Evolutionary conservation across 176 grass and related monocot species (phyloP).

Genomic region (Carex myosuroides): DNA sequence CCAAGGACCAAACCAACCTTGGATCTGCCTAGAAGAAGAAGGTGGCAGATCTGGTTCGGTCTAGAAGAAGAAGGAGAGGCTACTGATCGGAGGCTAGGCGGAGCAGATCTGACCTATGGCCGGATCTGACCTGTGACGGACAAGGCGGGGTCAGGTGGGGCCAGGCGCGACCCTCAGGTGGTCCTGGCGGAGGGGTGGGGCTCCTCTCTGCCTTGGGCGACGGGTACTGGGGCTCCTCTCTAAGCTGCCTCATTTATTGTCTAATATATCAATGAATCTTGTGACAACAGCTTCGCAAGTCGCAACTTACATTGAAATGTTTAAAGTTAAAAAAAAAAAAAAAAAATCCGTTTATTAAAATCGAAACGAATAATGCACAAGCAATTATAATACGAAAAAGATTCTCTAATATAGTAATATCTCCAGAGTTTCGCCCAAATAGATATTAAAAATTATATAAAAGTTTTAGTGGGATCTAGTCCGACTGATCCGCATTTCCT

Average conservation of each 20-base stretch:
- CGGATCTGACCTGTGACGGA: no score
- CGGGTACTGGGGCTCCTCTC: no score
- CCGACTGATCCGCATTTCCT: neutral
- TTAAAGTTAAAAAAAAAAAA: neutral
- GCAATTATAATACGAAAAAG: neutral
- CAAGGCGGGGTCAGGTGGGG: no score
- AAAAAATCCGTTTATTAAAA: neutral
- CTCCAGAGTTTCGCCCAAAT: neutral
- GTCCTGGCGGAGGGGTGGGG: no score
- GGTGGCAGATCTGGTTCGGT: no score
- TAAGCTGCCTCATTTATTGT: neutral
- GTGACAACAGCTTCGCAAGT: neutral
- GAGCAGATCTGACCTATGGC: no score
- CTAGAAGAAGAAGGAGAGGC: no score
- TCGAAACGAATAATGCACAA: neutral
- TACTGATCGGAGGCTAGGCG: no score
- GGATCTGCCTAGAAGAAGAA: no score
- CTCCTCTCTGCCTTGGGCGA: no score
- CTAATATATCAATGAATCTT: neutral
- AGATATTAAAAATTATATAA: neutral
- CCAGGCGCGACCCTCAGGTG: no score
- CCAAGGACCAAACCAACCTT: no score
- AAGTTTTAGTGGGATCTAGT: constrained; percentile 6
- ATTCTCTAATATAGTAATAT: neutral
- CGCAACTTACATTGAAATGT: neutral